These are phyloP conservation scores for Tuctoria greenei DNA, from an alignment of 176 grass and related monocot species.

Conservation along the genomic window DNA sequence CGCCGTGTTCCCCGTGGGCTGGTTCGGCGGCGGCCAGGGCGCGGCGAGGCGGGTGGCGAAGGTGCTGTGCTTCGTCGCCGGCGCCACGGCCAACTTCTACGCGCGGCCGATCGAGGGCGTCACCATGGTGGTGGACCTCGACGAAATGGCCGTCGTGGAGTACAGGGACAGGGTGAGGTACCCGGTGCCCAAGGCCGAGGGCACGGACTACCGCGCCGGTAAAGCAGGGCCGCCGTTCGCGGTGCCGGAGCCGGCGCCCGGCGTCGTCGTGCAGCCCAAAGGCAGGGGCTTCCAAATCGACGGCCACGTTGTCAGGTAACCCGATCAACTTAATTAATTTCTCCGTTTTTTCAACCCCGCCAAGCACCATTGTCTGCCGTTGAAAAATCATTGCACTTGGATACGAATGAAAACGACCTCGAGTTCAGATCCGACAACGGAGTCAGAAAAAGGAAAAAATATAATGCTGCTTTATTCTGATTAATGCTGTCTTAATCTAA, in stretches of 20 bases:
- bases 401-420: background rate
- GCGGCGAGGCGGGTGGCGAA: constrained; percentile 34
- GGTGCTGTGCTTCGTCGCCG: constrained; percentile 51
- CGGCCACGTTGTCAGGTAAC: background rate
- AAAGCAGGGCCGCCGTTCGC: background rate
- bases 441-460: background rate
- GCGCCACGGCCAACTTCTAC: constrained; percentile 59
- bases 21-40: constrained; percentile 46
- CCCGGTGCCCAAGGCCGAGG: constrained; percentile 52
- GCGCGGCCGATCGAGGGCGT: constrained; percentile 64
- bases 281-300: background rate
- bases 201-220: constrained; percentile 52
- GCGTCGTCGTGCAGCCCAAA: constrained; percentile 4
- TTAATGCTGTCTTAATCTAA: no score
- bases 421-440: background rate
- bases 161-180: constrained; percentile 42
- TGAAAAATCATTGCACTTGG: no score
- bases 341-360: background rate
- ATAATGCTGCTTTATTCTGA: background rate
- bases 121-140: constrained; percentile 64
- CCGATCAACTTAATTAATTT: no score
- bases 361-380: background rate
- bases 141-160: constrained; percentile 57
- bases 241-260: background rate
- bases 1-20: constrained; percentile 39